A percentile compares a stretch with the other conserved stretches of the same genome.
phyloP scores from a whole-genome alignment of 495 filamentous ascomycete genomes.

The Chaetomium cochliodes region DNA sequence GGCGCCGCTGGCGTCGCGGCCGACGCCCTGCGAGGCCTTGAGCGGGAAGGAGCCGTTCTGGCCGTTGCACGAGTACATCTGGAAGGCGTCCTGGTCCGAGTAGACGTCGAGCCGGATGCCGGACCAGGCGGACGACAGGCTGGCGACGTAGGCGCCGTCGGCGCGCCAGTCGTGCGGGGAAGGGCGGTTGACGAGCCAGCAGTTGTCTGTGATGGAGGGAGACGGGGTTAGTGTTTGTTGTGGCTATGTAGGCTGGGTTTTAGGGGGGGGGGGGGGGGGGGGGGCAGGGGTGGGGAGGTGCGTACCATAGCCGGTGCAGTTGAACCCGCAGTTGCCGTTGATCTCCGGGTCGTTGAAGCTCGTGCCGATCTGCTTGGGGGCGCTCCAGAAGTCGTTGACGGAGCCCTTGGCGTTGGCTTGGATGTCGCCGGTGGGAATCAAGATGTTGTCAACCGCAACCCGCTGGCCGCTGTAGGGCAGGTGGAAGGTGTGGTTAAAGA shows the following conservation, averaged over 20 bases:
- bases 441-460: constrained; percentile 69
- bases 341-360: constrained; percentile 59
- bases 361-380: constrained; percentile 71
- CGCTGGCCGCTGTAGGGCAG: constrained; percentile 69
- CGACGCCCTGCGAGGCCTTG: constrained; percentile 62
- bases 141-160: constrained; percentile 55
- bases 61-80: constrained; percentile 73
- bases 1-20: constrained; percentile 19
- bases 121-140: constrained; percentile 59
- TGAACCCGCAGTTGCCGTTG: constrained; percentile 61
- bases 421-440: constrained; percentile 77
- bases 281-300: constrained; percentile 19
- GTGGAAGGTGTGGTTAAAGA: constrained; percentile 71
- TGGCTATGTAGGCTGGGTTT: neutral
- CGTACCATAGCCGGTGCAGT: constrained; percentile 76
- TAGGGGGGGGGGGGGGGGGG: constrained; percentile 2
- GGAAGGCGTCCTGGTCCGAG: constrained; percentile 73
- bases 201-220: constrained; percentile 44
- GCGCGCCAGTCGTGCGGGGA: constrained; percentile 56
- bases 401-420: constrained; percentile 57
- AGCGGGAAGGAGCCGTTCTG: constrained; percentile 65
- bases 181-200: constrained; percentile 49
- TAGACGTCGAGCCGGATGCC: constrained; percentile 72
- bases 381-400: constrained; percentile 71
- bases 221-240: neutral